Percentiles rank a stretch among this genome's conserved stretches.
Conservation (phyloP, 768 basidiomycete species). For the Phallus indusiatus region DNA sequence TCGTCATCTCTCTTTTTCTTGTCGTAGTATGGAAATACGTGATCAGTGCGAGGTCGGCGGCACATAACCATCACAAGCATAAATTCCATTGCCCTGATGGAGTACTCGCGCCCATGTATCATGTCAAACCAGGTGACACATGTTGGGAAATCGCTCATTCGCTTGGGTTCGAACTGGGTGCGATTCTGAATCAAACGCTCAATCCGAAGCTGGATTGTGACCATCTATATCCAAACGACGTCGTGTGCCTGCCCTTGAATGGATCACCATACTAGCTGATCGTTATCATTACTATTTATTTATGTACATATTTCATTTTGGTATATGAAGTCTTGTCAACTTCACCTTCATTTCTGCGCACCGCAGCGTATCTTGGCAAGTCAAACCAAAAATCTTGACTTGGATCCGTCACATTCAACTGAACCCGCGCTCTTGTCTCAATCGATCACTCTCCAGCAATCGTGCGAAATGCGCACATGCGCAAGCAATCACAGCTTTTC, state of each 20-base stretch:
- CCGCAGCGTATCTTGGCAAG: too few relatives aligned
- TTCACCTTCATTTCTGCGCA: background rate
- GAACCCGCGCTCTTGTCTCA: too few relatives aligned
- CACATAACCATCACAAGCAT: background rate
- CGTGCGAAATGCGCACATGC: too few relatives aligned
- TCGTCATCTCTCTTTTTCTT: conserved; percentile 9
- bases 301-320: background rate
- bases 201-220: conserved; percentile 5
- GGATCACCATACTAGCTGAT: background rate
- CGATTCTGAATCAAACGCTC: background rate
- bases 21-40: conserved; percentile 11
- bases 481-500: too few relatives aligned
- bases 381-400: too few relatives aligned
- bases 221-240: conserved; percentile 2
- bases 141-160: conserved; percentile 11
- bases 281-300: background rate
- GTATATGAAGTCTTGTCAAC: background rate
- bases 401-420: too few relatives aligned
- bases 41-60: background rate
- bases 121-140: conserved; percentile 9
- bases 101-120: background rate
- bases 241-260: conserved; percentile 1
- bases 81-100: conserved; percentile 6
- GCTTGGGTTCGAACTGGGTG: background rate
- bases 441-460: too few relatives aligned